Evolutionary conservation across 495 filamentous ascomycete species (phyloP), one percentile per base, ranked within the genome.

Genomic region (Penicillium lividum): DNA sequence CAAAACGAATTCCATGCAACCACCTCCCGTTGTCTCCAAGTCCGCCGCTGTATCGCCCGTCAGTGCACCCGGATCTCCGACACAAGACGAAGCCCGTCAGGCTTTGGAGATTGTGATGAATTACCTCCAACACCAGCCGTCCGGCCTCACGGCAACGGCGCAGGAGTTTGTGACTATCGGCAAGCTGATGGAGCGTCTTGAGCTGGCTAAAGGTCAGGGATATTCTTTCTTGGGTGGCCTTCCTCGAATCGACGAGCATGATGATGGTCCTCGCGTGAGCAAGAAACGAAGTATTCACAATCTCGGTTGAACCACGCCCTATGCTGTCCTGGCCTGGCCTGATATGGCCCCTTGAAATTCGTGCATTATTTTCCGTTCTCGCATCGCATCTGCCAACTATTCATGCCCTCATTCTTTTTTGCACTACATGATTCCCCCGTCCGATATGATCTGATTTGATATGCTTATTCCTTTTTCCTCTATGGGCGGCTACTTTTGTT

Each of bases 151-250:
- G 22, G 87, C 91, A 31, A 82, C 87, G 22, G 87, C 91, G 29
- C 86, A 92, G 68, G 94, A 98, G 59, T 95, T 89, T 70, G 61
- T 92, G 51, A 85, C 86, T 33, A 88, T 98, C 51, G 83, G 89
- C 7, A 93, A 91, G 62, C 73, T 97, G 62, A 93, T 93, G 70
- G 89, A 96, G 71, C 92, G 92, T 68, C 81, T 97, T n/a, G 86
- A 88, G 60, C 71, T 94, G 27, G 84, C 84, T 18, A 81, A 83
- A 47, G 58, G 57, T 51, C 84, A 87, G 60, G 76, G 81, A 34
- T 73, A 78, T 11, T 76, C 80, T 18, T 70, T 89, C 15, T 82
- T 89, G 27, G 88, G 89, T 3, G 87, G 88, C 0, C 75, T 93
- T 49, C 82, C 86, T 55, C 78, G 84, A 22, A 90, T 92, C 75